phyloP scores from a whole-genome alignment of 805 yeast species.

The Nakazawaea peltata region DNA sequence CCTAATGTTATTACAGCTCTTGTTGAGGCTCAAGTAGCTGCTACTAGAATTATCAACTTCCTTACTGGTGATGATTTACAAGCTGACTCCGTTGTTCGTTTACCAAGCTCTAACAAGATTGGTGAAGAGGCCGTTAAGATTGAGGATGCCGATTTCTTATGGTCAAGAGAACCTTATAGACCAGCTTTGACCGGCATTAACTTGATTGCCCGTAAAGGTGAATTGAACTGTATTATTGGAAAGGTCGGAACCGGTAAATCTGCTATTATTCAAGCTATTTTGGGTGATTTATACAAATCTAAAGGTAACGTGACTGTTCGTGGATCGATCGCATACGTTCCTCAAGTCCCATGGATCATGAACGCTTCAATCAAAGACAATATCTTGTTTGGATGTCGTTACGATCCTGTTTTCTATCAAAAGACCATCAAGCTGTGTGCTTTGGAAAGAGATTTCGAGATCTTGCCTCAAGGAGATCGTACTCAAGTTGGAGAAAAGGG shows the following conservation, averaged over 20 bases:
- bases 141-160: slow-evolving; percentile 62
- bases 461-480: slow-evolving; percentile 75
- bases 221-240: slow-evolving; percentile 80
- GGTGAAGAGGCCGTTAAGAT: slow-evolving; percentile 67
- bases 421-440: slow-evolving; percentile 84
- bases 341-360: slow-evolving; percentile 94
- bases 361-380: slow-evolving; percentile 86
- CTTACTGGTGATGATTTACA: slow-evolving; percentile 76
- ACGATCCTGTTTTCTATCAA: slow-evolving; percentile 71
- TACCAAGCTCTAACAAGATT: slow-evolving; percentile 33
- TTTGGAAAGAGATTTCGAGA: slow-evolving; percentile 61
- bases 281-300: slow-evolving; percentile 76
- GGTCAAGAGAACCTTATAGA: slow-evolving; percentile 71
- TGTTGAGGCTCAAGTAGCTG: slow-evolving; percentile 84
- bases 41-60: slow-evolving; percentile 66
- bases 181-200: slow-evolving; percentile 59
- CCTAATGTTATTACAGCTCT: slow-evolving; percentile 85
- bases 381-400: slow-evolving; percentile 77
- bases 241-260: slow-evolving; percentile 89
- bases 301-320: slow-evolving; percentile 64
- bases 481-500: slow-evolving; percentile 97
- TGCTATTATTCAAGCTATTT: slow-evolving; percentile 66
- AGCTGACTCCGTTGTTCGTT: slow-evolving; percentile 58
- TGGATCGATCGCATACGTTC: slow-evolving; percentile 82
- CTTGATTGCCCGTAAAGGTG: slow-evolving; percentile 62